phyloP scores from a whole-genome alignment of 768 basidiomycete species.

The Agrocybe praecox region DNA sequence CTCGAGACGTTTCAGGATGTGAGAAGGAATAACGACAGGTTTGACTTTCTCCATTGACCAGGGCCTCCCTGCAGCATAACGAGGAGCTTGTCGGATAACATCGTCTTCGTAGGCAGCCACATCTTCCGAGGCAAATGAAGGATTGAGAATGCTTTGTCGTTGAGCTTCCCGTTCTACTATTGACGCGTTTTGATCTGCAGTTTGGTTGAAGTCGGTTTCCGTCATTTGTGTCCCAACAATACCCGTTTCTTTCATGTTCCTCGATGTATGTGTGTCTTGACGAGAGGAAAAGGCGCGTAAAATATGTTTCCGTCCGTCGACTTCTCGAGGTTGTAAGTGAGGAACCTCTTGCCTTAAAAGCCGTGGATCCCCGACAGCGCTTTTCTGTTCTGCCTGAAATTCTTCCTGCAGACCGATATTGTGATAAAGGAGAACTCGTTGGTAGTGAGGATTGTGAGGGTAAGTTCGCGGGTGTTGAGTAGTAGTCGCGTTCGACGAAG shows the following conservation, averaged over 20 bases:
- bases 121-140: background rate
- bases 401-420: background rate
- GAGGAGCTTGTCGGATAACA: constrained; percentile 1
- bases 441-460: background rate
- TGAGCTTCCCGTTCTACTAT: background rate
- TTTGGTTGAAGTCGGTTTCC: too few relatives aligned
- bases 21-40: constrained; percentile 12
- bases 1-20: constrained; percentile 2
- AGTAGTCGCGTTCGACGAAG: background rate
- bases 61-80: constrained; percentile 27
- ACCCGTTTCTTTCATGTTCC: background rate
- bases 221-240: background rate
- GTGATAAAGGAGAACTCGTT: background rate
- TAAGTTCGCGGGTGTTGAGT: background rate
- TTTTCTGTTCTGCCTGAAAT: background rate
- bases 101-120: background rate
- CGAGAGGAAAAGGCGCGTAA: background rate
- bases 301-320: background rate
- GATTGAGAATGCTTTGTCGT: background rate
- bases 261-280: background rate
- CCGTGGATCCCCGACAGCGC: background rate
- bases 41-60: constrained; percentile 23
- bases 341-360: background rate
- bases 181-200: background rate
- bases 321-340: background rate